A percentile compares a stretch with the other conserved stretches of the same genome.
These are phyloP conservation scores for Linnemannia hyalina DNA, from an alignment of 192 early-diverging fungal species.

Conservation along the genomic window DNA sequence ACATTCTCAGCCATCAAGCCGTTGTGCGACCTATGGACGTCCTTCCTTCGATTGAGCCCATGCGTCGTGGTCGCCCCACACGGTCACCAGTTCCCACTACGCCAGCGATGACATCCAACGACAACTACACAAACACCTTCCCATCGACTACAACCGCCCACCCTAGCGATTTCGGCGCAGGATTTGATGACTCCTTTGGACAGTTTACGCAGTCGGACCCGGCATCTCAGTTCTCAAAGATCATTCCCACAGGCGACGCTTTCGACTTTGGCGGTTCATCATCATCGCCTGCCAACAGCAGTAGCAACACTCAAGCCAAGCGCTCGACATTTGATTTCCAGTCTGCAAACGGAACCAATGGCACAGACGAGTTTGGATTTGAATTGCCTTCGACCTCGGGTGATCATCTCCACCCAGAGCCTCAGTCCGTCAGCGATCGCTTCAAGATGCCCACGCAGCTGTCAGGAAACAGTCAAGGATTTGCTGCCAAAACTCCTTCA, in stretches of 20 bases:
- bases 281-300: conserved; percentile 5
- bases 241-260: conserved; percentile 26
- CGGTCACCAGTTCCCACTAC: conserved; percentile 33
- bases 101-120: not conserved
- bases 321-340: conserved; percentile 35
- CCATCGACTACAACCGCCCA: conserved; percentile 6
- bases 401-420: conserved; percentile 7
- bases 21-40: conserved; percentile 52
- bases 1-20: conserved; percentile 45
- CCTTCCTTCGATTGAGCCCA: conserved; percentile 77
- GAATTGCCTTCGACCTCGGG: conserved; percentile 16
- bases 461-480: conserved; percentile 21
- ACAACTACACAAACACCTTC: not conserved
- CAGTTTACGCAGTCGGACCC: conserved; percentile 35
- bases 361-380: conserved; percentile 43
- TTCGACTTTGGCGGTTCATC: conserved; percentile 42
- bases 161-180: conserved; percentile 21
- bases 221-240: conserved; percentile 42
- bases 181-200: conserved; percentile 54
- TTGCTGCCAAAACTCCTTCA: not conserved
- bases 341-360: conserved; percentile 6
- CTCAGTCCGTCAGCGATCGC: not conserved
- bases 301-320: conserved; percentile 10
- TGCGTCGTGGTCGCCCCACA: conserved; percentile 93
- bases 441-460: conserved; percentile 21